Conservation (phyloP, 1,284 basidiomycete species). For the Microbotryum violaceum region DNA sequence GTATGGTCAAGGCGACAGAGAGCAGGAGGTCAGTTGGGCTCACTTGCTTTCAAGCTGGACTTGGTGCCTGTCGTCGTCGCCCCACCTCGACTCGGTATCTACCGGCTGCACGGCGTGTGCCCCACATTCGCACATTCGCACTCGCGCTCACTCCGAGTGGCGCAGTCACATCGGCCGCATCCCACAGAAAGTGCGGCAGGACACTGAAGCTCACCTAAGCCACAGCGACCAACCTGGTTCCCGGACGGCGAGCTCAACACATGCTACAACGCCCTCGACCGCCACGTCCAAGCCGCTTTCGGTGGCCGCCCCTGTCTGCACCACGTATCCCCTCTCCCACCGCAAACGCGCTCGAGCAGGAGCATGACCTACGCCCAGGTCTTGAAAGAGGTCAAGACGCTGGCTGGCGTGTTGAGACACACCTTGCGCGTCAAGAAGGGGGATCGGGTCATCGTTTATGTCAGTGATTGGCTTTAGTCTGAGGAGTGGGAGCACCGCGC, state of each 20-base stretch:
- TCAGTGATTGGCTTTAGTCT: not conserved
- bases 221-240: conserved; percentile 7
- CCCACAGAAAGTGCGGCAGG: too few species aligned
- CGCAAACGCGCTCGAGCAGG: conserved; percentile 8
- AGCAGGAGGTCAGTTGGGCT: not conserved
- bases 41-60: too few species aligned
- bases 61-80: too few species aligned
- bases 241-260: conserved; percentile 9
- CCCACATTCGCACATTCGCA: conserved; percentile 1
- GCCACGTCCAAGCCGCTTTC: conserved; percentile 8
- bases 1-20: not conserved
- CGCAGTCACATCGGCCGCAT: not conserved
- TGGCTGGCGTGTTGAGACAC: conserved; percentile 34
- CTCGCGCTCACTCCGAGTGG: not conserved
- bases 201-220: too few species aligned
- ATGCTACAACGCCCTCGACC: conserved; percentile 13
- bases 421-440: conserved; percentile 34
- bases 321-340: conserved; percentile 9
- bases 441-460: conserved; percentile 37
- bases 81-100: too few species aligned
- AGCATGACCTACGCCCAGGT: conserved; percentile 29
- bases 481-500: not conserved
- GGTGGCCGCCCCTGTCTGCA: conserved; percentile 2
- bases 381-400: conserved; percentile 33
- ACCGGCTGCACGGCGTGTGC: too few species aligned